phyloP scores from a whole-genome alignment of 805 yeast species.

The Candida xyloterini region DNA sequence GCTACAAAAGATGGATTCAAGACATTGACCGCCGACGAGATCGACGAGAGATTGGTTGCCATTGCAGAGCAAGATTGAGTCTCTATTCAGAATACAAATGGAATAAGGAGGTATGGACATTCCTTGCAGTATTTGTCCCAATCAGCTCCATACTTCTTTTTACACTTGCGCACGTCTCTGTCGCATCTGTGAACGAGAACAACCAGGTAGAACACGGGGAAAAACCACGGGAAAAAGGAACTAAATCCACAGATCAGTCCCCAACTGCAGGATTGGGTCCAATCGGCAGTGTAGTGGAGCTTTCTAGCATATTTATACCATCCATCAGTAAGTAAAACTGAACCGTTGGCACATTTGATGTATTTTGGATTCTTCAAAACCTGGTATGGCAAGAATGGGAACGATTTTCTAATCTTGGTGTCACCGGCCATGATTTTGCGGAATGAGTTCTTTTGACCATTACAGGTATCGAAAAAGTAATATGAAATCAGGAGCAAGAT shows the following conservation, averaged over 20 bases:
- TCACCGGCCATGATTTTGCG: slow-evolving; percentile 84
- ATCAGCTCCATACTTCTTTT: slow-evolving; percentile 86
- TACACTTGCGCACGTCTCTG: slow-evolving; percentile 85
- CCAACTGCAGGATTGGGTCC: slow-evolving; percentile 85
- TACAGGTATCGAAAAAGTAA: slow-evolving; percentile 91
- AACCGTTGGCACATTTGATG: slow-evolving; percentile 81
- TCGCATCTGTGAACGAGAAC: slow-evolving; percentile 85
- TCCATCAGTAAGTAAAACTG: slow-evolving; percentile 83
- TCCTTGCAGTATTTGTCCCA: slow-evolving; percentile 84
- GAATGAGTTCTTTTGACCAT: slow-evolving; percentile 93
- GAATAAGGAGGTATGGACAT: slow-evolving; percentile 91
- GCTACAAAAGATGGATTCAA: slow-evolving; percentile 72
- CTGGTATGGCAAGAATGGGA: slow-evolving; percentile 90
- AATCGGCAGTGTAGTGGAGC: slow-evolving; percentile 93
- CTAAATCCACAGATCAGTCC: slow-evolving; percentile 84
- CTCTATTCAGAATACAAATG: slow-evolving; percentile 60
- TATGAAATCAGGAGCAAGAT: slow-evolving; percentile 64
- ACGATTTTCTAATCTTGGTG: slow-evolving; percentile 69
- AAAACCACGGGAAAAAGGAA: slow-evolving; percentile 94
- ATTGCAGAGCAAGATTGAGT: slow-evolving; percentile 92
- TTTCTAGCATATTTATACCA: slow-evolving; percentile 95
- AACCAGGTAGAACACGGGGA: slow-evolving; percentile 84
- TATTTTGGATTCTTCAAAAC: slow-evolving; percentile 80
- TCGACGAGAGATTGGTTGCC: slow-evolving; percentile 89
- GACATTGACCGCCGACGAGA: slow-evolving; percentile 75